A percentile compares a stretch with the other conserved stretches of the same genome.
Conservation (phyloP, 2,329 filamentous ascomycete genomes). For the Monosporascus ibericus region DNA sequence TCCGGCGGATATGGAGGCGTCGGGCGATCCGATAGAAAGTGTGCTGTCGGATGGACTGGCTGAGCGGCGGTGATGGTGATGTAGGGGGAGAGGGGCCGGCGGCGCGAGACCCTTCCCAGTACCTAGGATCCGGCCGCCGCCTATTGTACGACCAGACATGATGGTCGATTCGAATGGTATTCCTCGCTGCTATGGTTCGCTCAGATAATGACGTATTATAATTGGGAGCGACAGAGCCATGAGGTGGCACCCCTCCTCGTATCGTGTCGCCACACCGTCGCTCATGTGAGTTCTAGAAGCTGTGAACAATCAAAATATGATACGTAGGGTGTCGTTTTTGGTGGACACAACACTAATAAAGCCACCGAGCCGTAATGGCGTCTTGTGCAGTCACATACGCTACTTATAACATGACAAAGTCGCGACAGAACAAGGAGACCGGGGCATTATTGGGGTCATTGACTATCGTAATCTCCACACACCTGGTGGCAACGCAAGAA, state of each 20-base stretch:
- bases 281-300: neutral
- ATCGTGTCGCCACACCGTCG: neutral
- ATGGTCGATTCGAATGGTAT: slow-evolving; percentile 13
- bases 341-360: no score
- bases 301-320: neutral
- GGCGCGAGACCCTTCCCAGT: slow-evolving; percentile 78
- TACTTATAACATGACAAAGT: neutral
- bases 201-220: neutral
- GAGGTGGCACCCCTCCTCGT: neutral
- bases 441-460: neutral
- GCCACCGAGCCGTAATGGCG: neutral
- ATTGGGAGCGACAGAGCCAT: neutral
- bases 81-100: slow-evolving; percentile 37
- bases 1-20: slow-evolving; percentile 34
- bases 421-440: neutral
- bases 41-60: slow-evolving; percentile 62
- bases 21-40: slow-evolving; percentile 67
- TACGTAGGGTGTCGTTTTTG: neutral
- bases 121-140: slow-evolving; percentile 86
- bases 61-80: slow-evolving; percentile 28
- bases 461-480: neutral
- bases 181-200: neutral
- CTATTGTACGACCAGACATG: slow-evolving; percentile 83
- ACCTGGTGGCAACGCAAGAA: neutral
- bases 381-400: neutral